Percentiles rank a stretch among this genome's conserved stretches.
Evolutionary conservation across 352 stramenopile species (phyloP).

Genomic region (Elongisporangium undulatum): DNA sequence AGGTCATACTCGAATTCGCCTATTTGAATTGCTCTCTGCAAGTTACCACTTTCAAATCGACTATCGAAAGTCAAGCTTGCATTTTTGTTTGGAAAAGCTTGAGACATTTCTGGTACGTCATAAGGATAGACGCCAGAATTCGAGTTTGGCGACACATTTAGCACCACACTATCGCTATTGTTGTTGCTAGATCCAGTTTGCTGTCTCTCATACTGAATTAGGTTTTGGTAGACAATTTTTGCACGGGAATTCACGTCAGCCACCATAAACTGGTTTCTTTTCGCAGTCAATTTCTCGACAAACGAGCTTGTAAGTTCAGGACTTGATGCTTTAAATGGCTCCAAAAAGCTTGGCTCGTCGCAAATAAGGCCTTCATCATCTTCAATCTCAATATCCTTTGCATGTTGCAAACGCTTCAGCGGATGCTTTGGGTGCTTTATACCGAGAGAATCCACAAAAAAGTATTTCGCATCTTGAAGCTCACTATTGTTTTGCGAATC

Average conservation of each 20-base stretch:
- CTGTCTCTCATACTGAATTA: constrained; percentile 7
- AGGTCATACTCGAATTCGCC: constrained; percentile 89
- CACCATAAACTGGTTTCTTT: constrained; percentile 28
- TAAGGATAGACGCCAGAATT: constrained; percentile 20
- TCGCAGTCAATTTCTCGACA: constrained; percentile 17
- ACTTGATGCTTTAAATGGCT: constrained; percentile 16
- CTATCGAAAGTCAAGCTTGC: constrained; percentile 88
- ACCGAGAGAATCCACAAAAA: constrained; percentile 7
- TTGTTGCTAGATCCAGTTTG: background rate
- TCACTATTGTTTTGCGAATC: background rate
- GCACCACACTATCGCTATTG: background rate
- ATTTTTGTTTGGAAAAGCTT: constrained; percentile 10
- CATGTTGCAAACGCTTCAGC: constrained; percentile 1
- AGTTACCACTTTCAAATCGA: constrained; percentile 91
- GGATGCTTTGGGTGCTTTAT: constrained; percentile 23
- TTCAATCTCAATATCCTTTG: background rate
- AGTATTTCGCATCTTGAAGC: constrained; percentile 9
- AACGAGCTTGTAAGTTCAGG: constrained; percentile 10
- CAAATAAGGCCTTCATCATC: constrained; percentile 1
- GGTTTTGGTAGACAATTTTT: constrained; percentile 53
- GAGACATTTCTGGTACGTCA: constrained; percentile 21
- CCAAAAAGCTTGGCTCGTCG: constrained; percentile 8
- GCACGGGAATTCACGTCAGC: constrained; percentile 28
- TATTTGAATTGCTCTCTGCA: constrained; percentile 79
- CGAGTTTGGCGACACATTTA: background rate